Evolutionary conservation across 108 stramenopile species (phyloP), one percentile per base, ranked within the genome.

Genomic region (Craspedostauros australis): DNA sequence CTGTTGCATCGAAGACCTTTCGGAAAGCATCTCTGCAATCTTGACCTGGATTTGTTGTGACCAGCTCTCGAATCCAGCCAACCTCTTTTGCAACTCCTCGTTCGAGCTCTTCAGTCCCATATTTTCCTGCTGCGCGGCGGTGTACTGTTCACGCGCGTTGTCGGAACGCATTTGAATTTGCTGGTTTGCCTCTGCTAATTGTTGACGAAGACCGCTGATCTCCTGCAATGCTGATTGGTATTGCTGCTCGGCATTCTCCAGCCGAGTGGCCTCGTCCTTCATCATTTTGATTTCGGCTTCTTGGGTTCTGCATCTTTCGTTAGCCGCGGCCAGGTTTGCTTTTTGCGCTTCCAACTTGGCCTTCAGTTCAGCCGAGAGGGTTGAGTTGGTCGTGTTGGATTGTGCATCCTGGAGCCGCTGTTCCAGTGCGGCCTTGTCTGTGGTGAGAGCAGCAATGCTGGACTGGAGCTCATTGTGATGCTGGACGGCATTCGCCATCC

Each of bases 401-500:
- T 27, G n/a, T 18, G 43, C 21, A 4, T 14, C 21, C 15, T 47
- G 18, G 15, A 7, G 16, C 24, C 39, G 46, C 19, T 43, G 22
- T 52, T 61, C 23, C 25, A 80, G 54, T n/a, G 45, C 12, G 9
- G 46, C 3, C 15, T 65, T 76, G 27, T 75, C 68, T 26, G 49
- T 36, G 6, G 60, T 38, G 6, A 80, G 52, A 9, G 54, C 28
- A 3, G 61, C 47, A 22, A 79, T 60, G 46, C 84, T 65, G 19
- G 59, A 57, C 34, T 64, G 59, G 14, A 82, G 69, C 25, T 54
- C 37, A 23, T 79, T 53, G 20, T 84, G 66, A 31, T 81, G 86
- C 39, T 73, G 67, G 25, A 82, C 75, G 39, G 86, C 82, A 27
- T 79, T 79, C n/a, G 55, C 75, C 77, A 88, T 84, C 82, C 82